phyloP scores from a whole-genome alignment of 139 green algal genomes.

The Yamagishiella unicocca region DNA sequence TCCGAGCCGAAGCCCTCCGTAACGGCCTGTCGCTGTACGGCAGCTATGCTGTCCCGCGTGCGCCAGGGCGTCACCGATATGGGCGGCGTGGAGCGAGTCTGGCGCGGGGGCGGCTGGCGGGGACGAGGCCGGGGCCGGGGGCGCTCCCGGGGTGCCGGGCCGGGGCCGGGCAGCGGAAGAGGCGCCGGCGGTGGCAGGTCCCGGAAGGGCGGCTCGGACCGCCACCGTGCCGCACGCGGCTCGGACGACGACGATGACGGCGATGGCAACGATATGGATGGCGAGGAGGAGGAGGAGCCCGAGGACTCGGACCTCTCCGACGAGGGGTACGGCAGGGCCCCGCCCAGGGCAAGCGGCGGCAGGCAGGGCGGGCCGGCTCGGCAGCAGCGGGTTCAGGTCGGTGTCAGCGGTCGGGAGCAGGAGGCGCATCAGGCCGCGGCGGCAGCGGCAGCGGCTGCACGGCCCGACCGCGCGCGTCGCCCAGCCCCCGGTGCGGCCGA shows the following conservation, averaged over 20 bases:
- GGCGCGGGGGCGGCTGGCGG: constrained; percentile 13
- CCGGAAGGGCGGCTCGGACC: neutral
- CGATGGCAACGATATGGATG: neutral
- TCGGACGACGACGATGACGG: neutral
- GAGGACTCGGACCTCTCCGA: neutral
- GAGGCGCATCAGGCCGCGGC: neutral
- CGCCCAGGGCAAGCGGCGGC: neutral
- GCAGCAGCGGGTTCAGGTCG: no score
- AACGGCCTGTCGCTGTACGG: neutral
- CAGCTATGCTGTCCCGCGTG: neutral
- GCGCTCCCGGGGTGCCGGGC: neutral
- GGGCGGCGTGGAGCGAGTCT: constrained; percentile 19
- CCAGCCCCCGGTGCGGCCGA: neutral
- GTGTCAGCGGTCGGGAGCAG: neutral
- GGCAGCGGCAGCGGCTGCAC: neutral
- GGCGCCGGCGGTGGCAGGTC: neutral
- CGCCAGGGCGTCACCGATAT: constrained; percentile 18
- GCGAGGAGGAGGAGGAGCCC: neutral
- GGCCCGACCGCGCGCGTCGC: no score
- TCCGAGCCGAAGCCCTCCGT: no score
- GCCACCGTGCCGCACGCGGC: neutral
- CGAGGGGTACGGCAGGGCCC: no score
- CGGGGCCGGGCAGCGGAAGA: neutral
- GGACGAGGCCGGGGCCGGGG: neutral
- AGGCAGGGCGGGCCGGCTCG: no score